Base-by-base conservation (phyloP, 805 yeast genomes). In the Kluyveromyces aestuarii region DNA sequence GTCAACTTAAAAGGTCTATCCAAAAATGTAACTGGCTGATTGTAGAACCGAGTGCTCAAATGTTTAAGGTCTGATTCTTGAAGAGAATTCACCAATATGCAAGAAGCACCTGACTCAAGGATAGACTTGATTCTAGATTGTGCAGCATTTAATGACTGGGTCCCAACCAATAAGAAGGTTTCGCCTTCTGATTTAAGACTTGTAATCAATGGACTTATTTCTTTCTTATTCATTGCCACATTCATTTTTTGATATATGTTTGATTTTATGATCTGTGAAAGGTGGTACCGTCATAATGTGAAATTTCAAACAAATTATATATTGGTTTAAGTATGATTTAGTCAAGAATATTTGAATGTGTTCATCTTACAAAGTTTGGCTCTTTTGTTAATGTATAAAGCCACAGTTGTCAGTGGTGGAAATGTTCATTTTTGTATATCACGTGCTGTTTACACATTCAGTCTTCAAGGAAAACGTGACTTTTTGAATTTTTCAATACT, bases 151-250 rank as follows among this genome's bases (percentile, higher is more conserved):
- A 58, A n/a, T 3, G 56, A 48, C n/a, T 57, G 57, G 3, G 66
- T 42, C 7, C 87, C 88, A 10, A 83, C 63, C 7, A 85, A 72
- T 37, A 84, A 64, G 57, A 81, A 86, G 1, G 63, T 63, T 54
- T 83, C 86, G 21, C 68, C 77, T 14, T 57, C 46, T 49, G 82
- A 72, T 50, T 72, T 66, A 40, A 71, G 52, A 1, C 81, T 74
- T 3, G 74, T 64, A 27, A 79, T 58, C 21, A 74, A 54, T 33
- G 68, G 68, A 6, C 44, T 46, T 41, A 25, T 41, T 27, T 17
- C 44, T n/a, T 25, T 27, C 37, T 52, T 57, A 2, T 16, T 33
- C 30, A 16, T 37, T 40, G 17, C 35, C 33, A 14, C 33, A 36
- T 17, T 19, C 37, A n/a, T 37, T 30, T 37, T 44, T 37, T 13